Conservation (phyloP, 2,329 filamentous ascomycete species). For the Fusarium sp. region DNA sequence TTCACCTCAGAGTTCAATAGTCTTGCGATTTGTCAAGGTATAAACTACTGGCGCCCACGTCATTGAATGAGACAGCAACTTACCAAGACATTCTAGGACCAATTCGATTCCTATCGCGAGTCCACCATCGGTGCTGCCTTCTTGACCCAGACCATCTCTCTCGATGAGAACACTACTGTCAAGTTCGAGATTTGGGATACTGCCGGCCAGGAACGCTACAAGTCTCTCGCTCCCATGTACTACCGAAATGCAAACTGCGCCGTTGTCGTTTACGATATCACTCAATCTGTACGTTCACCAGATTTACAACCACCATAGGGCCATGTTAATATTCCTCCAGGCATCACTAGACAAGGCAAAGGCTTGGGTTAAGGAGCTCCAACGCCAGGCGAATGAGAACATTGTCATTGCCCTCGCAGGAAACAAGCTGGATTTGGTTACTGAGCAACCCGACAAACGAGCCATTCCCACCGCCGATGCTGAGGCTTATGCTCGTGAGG, state of each 20-base stretch:
- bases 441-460: slow-evolving; percentile 93
- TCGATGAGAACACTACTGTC: slow-evolving; percentile 97
- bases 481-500: slow-evolving; percentile 93
- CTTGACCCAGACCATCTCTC: slow-evolving; percentile 97
- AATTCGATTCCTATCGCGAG: slow-evolving; percentile 98
- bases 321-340: slow-evolving; percentile 48
- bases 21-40: slow-evolving; percentile 98
- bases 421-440: slow-evolving; percentile 97
- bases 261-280: slow-evolving; percentile 99
- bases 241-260: slow-evolving; percentile 99
- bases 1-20: slow-evolving; percentile 83
- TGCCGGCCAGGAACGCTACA: slow-evolving; percentile 97
- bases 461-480: slow-evolving; percentile 90
- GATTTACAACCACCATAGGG: neutral
- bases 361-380: slow-evolving; percentile 98
- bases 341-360: slow-evolving; percentile 98
- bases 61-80: slow-evolving; percentile 2
- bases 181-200: slow-evolving; percentile 99
- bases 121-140: slow-evolving; percentile 98
- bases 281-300: slow-evolving; percentile 82
- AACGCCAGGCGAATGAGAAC: slow-evolving; percentile 98
- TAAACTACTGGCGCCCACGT: neutral
- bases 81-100: slow-evolving; percentile 70
- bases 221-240: slow-evolving; percentile 99
- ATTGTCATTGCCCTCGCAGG: slow-evolving; percentile 98